These are phyloP conservation scores for Pseudocercospora pini-densiflorae DNA, from an alignment of 2,329 filamentous ascomycete species.

Conservation along the genomic window DNA sequence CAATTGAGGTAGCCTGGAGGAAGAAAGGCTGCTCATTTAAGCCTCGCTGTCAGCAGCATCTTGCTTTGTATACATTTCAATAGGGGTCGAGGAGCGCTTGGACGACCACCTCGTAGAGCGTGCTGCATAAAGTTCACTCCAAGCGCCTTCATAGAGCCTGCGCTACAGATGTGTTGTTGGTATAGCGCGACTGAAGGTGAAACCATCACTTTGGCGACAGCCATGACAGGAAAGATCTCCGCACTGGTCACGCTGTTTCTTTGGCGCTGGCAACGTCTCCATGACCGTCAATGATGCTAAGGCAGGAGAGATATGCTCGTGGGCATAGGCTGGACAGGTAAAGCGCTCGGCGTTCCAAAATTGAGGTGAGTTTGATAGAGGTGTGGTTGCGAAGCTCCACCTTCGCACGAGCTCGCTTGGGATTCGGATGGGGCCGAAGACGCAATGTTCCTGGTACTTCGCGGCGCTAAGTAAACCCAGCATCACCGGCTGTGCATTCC, in stretches of 20 bases:
- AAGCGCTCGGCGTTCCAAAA: neutral
- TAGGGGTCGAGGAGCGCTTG: neutral
- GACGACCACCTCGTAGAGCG: neutral
- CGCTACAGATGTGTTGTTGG: neutral
- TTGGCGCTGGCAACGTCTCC: neutral
- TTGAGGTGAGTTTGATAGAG: constrained; percentile 1
- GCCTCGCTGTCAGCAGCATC: neutral
- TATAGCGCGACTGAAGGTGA: neutral
- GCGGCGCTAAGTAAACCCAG: neutral
- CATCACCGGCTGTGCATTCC: neutral
- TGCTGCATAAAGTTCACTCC: neutral
- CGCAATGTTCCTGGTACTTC: neutral
- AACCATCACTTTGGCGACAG: neutral
- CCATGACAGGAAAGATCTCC: constrained; percentile 3
- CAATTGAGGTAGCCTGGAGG: neutral
- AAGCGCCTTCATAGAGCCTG: neutral
- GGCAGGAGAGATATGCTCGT: neutral
- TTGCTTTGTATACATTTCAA: neutral
- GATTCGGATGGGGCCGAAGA: neutral
- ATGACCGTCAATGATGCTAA: neutral
- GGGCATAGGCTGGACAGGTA: neutral
- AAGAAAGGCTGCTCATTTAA: neutral
- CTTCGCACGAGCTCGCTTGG: neutral
- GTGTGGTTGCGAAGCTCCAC: neutral
- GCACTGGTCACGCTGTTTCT: neutral